Percentiles rank a stretch among this genome's conserved stretches.
Evolutionary conservation across 2,329 filamentous ascomycete genomes (phyloP).

Genomic region (Bipolaris zeicola): DNA sequence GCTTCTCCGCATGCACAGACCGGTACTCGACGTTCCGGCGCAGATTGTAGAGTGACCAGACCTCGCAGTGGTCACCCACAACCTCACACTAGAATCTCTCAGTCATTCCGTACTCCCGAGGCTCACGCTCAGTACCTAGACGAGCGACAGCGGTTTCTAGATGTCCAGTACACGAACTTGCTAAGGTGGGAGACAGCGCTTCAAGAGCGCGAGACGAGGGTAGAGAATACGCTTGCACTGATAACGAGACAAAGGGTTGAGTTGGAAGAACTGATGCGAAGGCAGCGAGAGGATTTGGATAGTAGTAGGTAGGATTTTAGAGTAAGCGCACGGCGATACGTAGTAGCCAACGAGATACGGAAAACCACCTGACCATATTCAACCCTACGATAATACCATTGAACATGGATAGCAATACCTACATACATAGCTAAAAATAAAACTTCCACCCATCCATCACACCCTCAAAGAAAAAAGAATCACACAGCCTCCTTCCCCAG

Average conservation of each 20-base stretch:
- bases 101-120: neutral
- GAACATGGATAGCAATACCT: too few species aligned
- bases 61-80: too few species aligned
- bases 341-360: neutral
- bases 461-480: too few species aligned
- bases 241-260: slow-evolving; percentile 9
- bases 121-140: neutral
- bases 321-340: neutral
- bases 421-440: too few species aligned
- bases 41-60: neutral
- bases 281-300: slow-evolving; percentile 9
- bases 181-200: neutral
- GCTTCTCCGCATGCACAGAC: neutral
- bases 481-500: too few species aligned
- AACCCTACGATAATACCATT: too few species aligned
- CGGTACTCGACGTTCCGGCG: neutral
- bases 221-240: neutral
- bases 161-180: neutral
- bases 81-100: neutral
- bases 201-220: neutral
- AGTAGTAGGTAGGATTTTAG: neutral
- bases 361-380: too few species aligned
- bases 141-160: neutral
- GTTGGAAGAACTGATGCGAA: slow-evolving; percentile 4
- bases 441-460: too few species aligned